Evolutionary conservation across 2,329 filamentous ascomycete genomes (phyloP).

Genomic region (Aspergillus piperis): DNA sequence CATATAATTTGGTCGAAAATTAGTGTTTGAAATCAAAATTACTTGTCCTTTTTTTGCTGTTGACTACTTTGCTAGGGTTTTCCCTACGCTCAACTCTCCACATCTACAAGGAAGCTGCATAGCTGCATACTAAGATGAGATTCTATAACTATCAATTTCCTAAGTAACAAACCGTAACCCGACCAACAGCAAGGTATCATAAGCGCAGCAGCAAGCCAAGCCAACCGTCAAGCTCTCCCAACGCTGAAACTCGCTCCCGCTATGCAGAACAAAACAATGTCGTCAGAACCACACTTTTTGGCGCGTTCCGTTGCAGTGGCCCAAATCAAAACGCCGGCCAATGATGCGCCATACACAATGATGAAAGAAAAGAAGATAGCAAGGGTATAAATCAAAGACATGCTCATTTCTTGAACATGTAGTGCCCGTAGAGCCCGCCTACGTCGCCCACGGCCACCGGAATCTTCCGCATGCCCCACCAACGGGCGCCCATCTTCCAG

Average conservation of each 20-base stretch:
- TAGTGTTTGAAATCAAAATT: too few species aligned
- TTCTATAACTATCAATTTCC: too few species aligned
- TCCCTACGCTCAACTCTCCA: too few species aligned
- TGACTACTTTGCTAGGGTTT: too few species aligned
- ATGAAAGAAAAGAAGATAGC: constrained; percentile 5
- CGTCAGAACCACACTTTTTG: constrained; percentile 12
- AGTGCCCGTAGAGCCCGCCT: constrained; percentile 60
- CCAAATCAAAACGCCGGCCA: background rate
- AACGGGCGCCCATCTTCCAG: constrained; percentile 84
- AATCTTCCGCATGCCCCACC: constrained; percentile 78
- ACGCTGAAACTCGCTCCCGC: constrained; percentile 21
- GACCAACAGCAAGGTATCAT: constrained; percentile 11
- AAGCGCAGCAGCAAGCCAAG: constrained; percentile 9
- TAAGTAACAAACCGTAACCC: background rate
- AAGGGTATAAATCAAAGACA: constrained; percentile 21
- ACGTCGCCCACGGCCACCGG: constrained; percentile 58
- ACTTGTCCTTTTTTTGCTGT: too few species aligned
- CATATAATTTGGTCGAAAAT: too few species aligned
- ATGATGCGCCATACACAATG: constrained; percentile 1
- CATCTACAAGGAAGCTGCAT: too few species aligned
- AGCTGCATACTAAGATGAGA: too few species aligned
- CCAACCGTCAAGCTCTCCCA: constrained; percentile 11
- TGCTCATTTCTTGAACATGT: constrained; percentile 58
- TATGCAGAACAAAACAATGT: constrained; percentile 22
- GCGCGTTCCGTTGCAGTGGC: constrained; percentile 1